Percentiles rank a stretch among this genome's conserved stretches.
phyloP scores from a whole-genome alignment of 441 rosid species.

The Pelargonium citronellum region DNA sequence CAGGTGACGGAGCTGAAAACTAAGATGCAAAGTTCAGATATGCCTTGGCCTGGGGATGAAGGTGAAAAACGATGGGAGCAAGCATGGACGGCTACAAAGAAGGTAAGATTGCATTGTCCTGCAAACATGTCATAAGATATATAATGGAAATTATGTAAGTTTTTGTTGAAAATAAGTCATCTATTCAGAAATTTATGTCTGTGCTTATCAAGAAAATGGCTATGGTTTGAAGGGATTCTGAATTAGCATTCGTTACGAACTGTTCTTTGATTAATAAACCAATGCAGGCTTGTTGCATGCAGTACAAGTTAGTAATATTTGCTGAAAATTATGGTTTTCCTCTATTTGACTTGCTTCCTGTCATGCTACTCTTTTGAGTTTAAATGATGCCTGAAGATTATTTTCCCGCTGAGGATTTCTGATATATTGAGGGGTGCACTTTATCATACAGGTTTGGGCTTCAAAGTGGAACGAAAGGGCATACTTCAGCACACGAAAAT shows the following conservation, averaged over 20 bases:
- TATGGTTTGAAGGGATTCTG: too few relatives aligned
- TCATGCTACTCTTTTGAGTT: too few relatives aligned
- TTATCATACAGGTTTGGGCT: slow-evolving; percentile 82
- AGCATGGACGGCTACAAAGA: slow-evolving; percentile 93
- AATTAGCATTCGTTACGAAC: too few relatives aligned
- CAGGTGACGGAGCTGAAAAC: slow-evolving; percentile 83
- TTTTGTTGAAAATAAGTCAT: too few relatives aligned
- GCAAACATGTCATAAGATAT: neutral
- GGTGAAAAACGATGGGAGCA: slow-evolving; percentile 83
- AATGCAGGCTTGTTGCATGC: too few relatives aligned
- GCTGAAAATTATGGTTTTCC: too few relatives aligned
- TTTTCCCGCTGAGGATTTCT: slow-evolving; percentile 7
- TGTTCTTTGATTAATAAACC: too few relatives aligned
- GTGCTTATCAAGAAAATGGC: too few relatives aligned
- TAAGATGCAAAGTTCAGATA: slow-evolving; percentile 70
- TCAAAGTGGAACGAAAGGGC: slow-evolving; percentile 99
- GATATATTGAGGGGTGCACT: slow-evolving; percentile 13
- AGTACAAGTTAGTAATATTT: too few relatives aligned
- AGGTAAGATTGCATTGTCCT: slow-evolving; percentile 40
- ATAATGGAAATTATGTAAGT: too few relatives aligned
- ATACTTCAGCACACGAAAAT: slow-evolving; percentile 83
- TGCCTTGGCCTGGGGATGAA: slow-evolving; percentile 99
- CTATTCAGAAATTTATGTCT: too few relatives aligned
- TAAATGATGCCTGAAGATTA: neutral
- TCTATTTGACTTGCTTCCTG: too few relatives aligned